Evolutionary conservation across 106 monocot species (phyloP).

Genomic region (Allium sativum): DNA sequence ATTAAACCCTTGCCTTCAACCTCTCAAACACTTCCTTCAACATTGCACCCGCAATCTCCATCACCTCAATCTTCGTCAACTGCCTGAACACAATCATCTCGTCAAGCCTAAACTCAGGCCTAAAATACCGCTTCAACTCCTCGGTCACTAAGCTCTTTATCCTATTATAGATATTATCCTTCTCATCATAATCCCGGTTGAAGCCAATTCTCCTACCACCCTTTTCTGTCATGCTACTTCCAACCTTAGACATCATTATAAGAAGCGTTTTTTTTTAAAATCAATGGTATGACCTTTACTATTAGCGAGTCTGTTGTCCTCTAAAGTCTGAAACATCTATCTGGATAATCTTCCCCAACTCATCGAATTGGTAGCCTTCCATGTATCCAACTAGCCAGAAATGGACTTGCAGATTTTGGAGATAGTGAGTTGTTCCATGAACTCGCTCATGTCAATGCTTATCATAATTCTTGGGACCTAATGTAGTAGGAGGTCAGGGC

Average conservation of each 20-base stretch:
- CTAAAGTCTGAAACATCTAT: slow-evolving; percentile 74
- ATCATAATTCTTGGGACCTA: slow-evolving; percentile 71
- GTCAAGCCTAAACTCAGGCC: slow-evolving; percentile 68
- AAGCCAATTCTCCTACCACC: slow-evolving; percentile 66
- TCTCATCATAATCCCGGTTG: slow-evolving; percentile 60
- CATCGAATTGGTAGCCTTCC: slow-evolving; percentile 70
- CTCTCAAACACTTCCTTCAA: slow-evolving; percentile 60
- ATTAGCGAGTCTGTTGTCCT: slow-evolving; percentile 58
- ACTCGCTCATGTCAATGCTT: slow-evolving; percentile 69
- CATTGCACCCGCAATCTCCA: slow-evolving; percentile 69
- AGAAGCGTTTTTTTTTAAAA: slow-evolving; percentile 70
- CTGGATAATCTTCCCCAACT: slow-evolving; percentile 75
- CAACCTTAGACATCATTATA: slow-evolving; percentile 77
- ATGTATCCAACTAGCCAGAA: slow-evolving; percentile 76
- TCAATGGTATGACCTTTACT: slow-evolving; percentile 72
- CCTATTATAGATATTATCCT: slow-evolving; percentile 61
- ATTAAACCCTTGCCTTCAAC: slow-evolving; percentile 47
- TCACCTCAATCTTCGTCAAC: slow-evolving; percentile 63
- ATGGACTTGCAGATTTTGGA: slow-evolving; percentile 67
- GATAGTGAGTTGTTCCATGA: slow-evolving; percentile 70
- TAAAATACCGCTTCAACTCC: slow-evolving; percentile 75
- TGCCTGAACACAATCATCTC: slow-evolving; percentile 81
- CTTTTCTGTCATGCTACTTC: slow-evolving; percentile 73
- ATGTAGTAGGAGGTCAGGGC: slow-evolving; percentile 59
- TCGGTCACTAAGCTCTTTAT: slow-evolving; percentile 70